Evolutionary conservation across 1,139 yeast genomes (phyloP).

Genomic region (Candida sp.): DNA sequence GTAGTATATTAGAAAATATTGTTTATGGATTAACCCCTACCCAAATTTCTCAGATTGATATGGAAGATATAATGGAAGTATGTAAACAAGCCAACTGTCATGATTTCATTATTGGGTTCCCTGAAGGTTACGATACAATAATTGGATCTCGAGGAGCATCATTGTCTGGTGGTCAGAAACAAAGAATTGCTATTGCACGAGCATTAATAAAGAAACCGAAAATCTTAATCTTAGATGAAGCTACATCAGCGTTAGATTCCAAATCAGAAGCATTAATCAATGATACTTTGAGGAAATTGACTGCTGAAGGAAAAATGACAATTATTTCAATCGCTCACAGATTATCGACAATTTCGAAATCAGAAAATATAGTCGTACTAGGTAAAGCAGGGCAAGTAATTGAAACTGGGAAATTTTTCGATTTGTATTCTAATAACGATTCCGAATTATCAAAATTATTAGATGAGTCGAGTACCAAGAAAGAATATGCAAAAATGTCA

Average conservation of each 20-base stretch:
- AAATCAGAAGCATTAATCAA: conserved; percentile 69
- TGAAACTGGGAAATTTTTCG: conserved; percentile 40
- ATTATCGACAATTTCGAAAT: conserved; percentile 67
- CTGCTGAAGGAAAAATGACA: conserved; percentile 61
- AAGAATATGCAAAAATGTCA: conserved; percentile 16
- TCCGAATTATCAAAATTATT: conserved; percentile 43
- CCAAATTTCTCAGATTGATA: conserved; percentile 37
- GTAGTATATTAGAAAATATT: conserved; percentile 75
- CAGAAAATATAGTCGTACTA: conserved; percentile 55
- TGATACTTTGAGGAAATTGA: conserved; percentile 53
- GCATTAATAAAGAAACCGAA: conserved; percentile 67
- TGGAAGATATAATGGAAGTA: conserved; percentile 41
- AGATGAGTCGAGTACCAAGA: conserved; percentile 31
- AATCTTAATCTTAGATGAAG: conserved; percentile 68
- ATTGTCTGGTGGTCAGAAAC: conserved; percentile 85
- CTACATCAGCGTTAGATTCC: conserved; percentile 77
- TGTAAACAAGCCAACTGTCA: conserved; percentile 56
- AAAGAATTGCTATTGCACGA: conserved; percentile 84
- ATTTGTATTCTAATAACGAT: conserved; percentile 38
- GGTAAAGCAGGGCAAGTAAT: conserved; percentile 44
- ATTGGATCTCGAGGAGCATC: conserved; percentile 58
- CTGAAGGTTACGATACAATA: conserved; percentile 52
- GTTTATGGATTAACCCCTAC: conserved; percentile 66
- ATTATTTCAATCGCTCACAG: conserved; percentile 93
- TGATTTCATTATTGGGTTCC: conserved; percentile 45